These are phyloP conservation scores for Dinochytrium kinnereticum DNA, from an alignment of 371 early-diverging fungal species.

Conservation along the genomic window DNA sequence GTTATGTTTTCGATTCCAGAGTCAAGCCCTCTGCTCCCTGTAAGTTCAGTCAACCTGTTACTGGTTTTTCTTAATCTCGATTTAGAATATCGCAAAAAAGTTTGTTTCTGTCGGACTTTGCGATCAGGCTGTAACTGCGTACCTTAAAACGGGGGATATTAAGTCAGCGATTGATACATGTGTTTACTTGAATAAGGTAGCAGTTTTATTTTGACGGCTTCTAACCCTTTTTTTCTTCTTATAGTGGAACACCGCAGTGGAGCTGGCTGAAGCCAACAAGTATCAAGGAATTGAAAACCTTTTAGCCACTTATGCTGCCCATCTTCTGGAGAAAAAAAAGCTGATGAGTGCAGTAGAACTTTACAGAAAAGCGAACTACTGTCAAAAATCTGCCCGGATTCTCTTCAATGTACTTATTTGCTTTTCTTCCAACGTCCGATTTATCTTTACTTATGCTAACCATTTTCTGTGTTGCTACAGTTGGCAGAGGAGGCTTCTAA, in stretches of 20 bases:
- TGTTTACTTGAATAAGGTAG: constrained; percentile 56
- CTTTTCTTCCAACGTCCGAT: not conserved
- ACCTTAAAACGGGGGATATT: constrained; percentile 49
- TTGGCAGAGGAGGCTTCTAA: constrained; percentile 51
- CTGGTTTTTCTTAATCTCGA: not conserved
- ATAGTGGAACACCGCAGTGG: constrained; percentile 60
- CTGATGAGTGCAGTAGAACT: constrained; percentile 51
- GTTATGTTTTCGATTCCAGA: constrained; percentile 48
- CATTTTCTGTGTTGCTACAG: no score
- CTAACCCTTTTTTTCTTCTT: not conserved
- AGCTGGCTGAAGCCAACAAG: constrained; percentile 50
- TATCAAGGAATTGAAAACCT: constrained; percentile 51
- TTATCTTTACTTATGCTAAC: constrained; percentile 18
- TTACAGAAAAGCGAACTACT: constrained; percentile 60
- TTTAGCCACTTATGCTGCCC: constrained; percentile 51
- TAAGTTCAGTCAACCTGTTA: constrained; percentile 15
- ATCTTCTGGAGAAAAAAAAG: constrained; percentile 45
- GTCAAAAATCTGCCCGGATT: constrained; percentile 54
- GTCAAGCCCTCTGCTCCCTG: constrained; percentile 44
- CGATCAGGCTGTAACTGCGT: constrained; percentile 52
- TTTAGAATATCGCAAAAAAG: constrained; percentile 53
- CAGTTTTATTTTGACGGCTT: not conserved
- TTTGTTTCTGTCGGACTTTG: constrained; percentile 56
- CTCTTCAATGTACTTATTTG: constrained; percentile 46
- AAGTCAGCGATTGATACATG: constrained; percentile 57